Evolutionary conservation across 108 stramenopile genomes (phyloP).

Genomic region (Schizochytrium sp.): DNA sequence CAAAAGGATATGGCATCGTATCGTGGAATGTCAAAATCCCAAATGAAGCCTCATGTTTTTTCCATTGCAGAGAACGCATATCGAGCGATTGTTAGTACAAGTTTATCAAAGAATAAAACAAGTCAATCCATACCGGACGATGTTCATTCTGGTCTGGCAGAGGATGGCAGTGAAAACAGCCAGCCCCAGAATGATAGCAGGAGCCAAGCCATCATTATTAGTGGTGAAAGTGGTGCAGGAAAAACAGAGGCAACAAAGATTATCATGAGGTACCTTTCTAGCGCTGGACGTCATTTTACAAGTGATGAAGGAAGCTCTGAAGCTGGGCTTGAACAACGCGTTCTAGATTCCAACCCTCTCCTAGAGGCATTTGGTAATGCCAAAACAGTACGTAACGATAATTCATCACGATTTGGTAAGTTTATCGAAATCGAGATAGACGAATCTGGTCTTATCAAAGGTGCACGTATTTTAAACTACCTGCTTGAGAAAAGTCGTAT

Average conservation of each 20-base stretch:
- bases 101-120: slow-evolving; percentile 47
- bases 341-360: slow-evolving; percentile 65
- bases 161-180: background rate
- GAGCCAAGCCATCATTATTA: slow-evolving; percentile 61
- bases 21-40: slow-evolving; percentile 52
- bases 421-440: slow-evolving; percentile 75
- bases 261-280: slow-evolving; percentile 64
- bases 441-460: slow-evolving; percentile 48
- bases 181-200: background rate
- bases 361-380: slow-evolving; percentile 69
- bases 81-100: slow-evolving; percentile 76
- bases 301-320: background rate
- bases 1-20: background rate
- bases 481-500: slow-evolving; percentile 79
- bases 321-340: slow-evolving; percentile 62
- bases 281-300: background rate
- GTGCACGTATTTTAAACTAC: slow-evolving; percentile 70
- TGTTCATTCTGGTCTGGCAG: background rate
- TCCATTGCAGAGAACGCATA: slow-evolving; percentile 83
- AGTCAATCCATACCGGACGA: background rate
- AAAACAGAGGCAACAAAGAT: slow-evolving; percentile 70
- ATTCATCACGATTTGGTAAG: slow-evolving; percentile 76
- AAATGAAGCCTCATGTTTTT: slow-evolving; percentile 83
- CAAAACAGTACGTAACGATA: slow-evolving; percentile 64
- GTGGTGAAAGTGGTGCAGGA: slow-evolving; percentile 67